Evolutionary conservation across 108 stramenopile genomes (phyloP).

Genomic region (Discostella pseudostelligera): DNA sequence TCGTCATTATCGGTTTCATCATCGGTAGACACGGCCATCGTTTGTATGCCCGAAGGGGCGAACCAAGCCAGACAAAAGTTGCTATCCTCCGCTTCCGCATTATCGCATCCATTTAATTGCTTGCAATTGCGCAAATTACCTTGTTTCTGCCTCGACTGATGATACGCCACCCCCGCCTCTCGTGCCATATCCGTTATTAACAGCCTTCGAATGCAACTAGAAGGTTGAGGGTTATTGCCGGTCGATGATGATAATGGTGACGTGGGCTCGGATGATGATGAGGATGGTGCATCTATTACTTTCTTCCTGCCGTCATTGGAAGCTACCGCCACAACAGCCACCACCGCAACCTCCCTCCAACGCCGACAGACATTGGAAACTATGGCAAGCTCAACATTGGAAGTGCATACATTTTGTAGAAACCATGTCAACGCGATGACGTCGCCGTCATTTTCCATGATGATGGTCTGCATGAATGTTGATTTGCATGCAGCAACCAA

Average conservation of each 20-base stretch:
- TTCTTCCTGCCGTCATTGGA: no score
- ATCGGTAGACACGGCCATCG: conserved; percentile 35
- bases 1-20: conserved; percentile 28
- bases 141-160: conserved; percentile 1
- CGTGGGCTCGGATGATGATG: no score
- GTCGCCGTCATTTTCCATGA: conserved; percentile 10
- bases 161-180: conserved; percentile 27
- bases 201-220: conserved; percentile 12
- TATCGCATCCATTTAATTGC: background rate
- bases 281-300: no score
- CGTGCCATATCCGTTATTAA: conserved; percentile 56
- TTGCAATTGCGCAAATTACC: background rate
- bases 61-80: conserved; percentile 84
- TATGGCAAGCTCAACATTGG: conserved; percentile 62
- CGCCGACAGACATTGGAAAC: conserved; percentile 60
- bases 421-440: conserved; percentile 54
- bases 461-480: no score
- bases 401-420: conserved; percentile 44
- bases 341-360: conserved; percentile 47
- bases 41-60: conserved; percentile 67
- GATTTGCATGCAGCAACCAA: no score
- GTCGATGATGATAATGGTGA: background rate
- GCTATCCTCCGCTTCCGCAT: conserved; percentile 29
- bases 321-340: conserved; percentile 13
- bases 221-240: background rate